Conservation (phyloP, 495 filamentous ascomycete genomes). For the Aspergillus leporis region DNA sequence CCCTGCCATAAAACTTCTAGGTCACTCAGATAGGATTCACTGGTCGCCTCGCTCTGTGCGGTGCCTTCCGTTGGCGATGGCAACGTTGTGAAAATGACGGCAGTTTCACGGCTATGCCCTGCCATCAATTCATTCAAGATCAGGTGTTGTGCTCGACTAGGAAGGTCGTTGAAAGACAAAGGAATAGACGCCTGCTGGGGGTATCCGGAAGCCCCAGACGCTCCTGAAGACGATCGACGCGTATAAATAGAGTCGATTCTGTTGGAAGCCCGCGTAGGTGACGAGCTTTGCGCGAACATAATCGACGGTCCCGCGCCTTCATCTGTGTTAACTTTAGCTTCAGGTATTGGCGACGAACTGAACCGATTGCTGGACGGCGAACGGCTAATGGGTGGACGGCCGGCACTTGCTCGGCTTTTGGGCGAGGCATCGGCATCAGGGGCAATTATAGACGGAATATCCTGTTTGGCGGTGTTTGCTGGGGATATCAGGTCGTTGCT, state of each 20-base stretch:
- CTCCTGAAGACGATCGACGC: slow-evolving; percentile 28
- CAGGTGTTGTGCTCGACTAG: slow-evolving; percentile 78
- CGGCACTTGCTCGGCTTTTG: slow-evolving; percentile 26
- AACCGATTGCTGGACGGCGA: slow-evolving; percentile 56
- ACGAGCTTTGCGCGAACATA: slow-evolving; percentile 66
- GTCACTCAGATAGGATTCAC: slow-evolving; percentile 71
- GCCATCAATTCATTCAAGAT: slow-evolving; percentile 84
- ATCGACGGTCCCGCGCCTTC: slow-evolving; percentile 71
- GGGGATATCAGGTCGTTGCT: slow-evolving; percentile 4
- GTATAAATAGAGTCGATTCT: slow-evolving; percentile 58
- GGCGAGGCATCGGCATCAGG: slow-evolving; percentile 47
- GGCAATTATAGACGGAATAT: slow-evolving; percentile 49
- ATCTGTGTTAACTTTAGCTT: slow-evolving; percentile 64
- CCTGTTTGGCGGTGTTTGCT: slow-evolving; percentile 5
- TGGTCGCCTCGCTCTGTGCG: slow-evolving; percentile 64
- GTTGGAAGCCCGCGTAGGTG: slow-evolving; percentile 33
- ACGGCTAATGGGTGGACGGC: slow-evolving; percentile 33
- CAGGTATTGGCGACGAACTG: slow-evolving; percentile 72
- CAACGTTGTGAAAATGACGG: slow-evolving; percentile 79
- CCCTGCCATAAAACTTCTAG: slow-evolving; percentile 73
- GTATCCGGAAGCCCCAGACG: slow-evolving; percentile 41
- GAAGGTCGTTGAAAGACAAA: slow-evolving; percentile 82
- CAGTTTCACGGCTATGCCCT: slow-evolving; percentile 67
- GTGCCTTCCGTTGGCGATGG: slow-evolving; percentile 78
- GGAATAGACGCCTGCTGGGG: slow-evolving; percentile 58